Conservation (phyloP, 441 rosid species). For the Codiaeum variegatum region DNA sequence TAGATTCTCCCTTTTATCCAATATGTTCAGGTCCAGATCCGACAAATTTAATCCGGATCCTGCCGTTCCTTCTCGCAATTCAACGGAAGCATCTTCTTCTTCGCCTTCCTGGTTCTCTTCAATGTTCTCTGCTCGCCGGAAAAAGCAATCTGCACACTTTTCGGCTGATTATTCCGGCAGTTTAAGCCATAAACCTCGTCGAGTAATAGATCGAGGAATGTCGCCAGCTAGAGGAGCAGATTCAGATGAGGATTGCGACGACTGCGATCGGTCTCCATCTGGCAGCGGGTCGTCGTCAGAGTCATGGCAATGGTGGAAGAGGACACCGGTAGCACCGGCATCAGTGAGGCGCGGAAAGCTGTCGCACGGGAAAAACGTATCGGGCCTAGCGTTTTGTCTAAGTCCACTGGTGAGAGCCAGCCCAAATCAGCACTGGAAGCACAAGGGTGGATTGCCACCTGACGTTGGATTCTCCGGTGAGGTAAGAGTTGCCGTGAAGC, state of each 20-base stretch:
- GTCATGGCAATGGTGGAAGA: constrained; percentile 35
- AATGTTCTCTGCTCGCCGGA: constrained; percentile 40
- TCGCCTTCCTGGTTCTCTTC: constrained; percentile 54
- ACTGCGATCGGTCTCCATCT: constrained; percentile 26
- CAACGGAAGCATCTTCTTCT: constrained; percentile 26
- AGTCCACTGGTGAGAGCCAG: constrained; percentile 88
- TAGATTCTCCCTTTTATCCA: constrained; percentile 40
- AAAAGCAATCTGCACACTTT: constrained; percentile 10
- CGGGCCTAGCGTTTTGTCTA: constrained; percentile 66
- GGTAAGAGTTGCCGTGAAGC: constrained; percentile 38
- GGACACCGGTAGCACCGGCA: constrained; percentile 27
- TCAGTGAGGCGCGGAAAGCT: constrained; percentile 35
- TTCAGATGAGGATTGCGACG: constrained; percentile 28
- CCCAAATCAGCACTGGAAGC: constrained; percentile 62
- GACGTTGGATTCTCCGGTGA: constrained; percentile 44
- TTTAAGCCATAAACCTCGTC: constrained; percentile 14
- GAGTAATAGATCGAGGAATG: constrained; percentile 34
- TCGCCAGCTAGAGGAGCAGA: constrained; percentile 48
- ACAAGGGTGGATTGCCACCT: constrained; percentile 45
- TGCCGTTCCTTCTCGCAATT: constrained; percentile 19
- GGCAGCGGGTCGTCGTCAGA: constrained; percentile 42
- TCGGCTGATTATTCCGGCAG: neutral
- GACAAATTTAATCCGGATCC: constrained; percentile 44
- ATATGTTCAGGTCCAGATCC: constrained; percentile 61
- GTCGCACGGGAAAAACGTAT: constrained; percentile 32